Percentiles rank a stretch among this genome's conserved stretches.
Evolutionary conservation across 441 rosid genomes (phyloP).

Genomic region (Populus hybrid): DNA sequence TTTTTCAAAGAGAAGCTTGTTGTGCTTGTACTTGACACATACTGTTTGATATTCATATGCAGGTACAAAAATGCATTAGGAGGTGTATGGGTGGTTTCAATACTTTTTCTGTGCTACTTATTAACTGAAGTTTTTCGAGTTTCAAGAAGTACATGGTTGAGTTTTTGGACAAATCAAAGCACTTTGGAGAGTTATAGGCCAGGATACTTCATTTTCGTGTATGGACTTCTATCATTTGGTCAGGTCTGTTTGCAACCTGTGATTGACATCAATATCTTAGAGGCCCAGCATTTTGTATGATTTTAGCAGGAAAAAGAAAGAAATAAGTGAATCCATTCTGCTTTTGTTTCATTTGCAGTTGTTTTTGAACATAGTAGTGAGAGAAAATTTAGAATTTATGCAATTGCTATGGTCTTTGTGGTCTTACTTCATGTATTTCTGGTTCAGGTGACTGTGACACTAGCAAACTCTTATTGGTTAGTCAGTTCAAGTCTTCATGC

Average conservation of each 20-base stretch:
- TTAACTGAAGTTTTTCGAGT: constrained; percentile 81
- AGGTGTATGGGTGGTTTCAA: constrained; percentile 70
- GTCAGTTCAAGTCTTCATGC: constrained; percentile 82
- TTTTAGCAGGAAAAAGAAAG: neutral
- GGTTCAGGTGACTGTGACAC: constrained; percentile 73
- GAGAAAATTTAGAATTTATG: neutral
- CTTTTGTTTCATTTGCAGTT: neutral
- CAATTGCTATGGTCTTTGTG: neutral
- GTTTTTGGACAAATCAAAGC: constrained; percentile 88
- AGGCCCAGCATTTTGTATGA: neutral
- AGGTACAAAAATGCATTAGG: constrained; percentile 91
- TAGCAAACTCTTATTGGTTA: constrained; percentile 84
- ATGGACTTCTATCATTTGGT: constrained; percentile 75
- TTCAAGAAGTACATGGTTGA: constrained; percentile 90
- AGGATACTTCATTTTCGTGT: constrained; percentile 55
- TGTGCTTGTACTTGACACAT: neutral
- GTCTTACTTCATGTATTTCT: constrained; percentile 7
- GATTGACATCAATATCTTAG: neutral
- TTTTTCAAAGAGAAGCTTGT: neutral
- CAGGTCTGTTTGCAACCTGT: constrained; percentile 51
- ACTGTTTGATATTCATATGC: constrained; percentile 18
- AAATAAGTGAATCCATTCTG: neutral
- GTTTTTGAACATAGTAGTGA: neutral
- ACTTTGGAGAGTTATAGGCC: constrained; percentile 55
- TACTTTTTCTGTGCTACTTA: constrained; percentile 67